Conservation (phyloP, 2,329 filamentous ascomycete species). For the Emmonsiellopsis sp. region DNA sequence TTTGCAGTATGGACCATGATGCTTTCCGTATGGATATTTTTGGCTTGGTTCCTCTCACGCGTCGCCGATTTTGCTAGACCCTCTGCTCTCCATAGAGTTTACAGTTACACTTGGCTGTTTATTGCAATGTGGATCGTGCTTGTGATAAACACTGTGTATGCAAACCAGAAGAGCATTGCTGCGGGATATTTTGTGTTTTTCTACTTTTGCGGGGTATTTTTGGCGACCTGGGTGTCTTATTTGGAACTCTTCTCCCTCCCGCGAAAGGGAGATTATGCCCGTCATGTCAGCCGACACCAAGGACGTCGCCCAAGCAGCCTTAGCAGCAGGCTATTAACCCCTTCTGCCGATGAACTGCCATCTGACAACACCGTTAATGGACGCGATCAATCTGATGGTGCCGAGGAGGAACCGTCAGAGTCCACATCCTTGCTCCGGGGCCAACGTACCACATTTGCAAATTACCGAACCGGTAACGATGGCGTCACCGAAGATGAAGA, state of each 20-base stretch:
- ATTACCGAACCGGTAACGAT: slow-evolving; percentile 36
- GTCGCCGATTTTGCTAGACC: slow-evolving; percentile 72
- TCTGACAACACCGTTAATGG: slow-evolving; percentile 11
- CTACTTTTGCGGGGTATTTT: slow-evolving; percentile 64
- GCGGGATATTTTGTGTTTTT: slow-evolving; percentile 76
- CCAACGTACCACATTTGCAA: slow-evolving; percentile 45
- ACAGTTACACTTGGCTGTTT: slow-evolving; percentile 78
- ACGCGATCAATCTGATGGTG: slow-evolving; percentile 16
- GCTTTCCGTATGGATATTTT: slow-evolving; percentile 66
- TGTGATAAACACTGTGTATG: slow-evolving; percentile 63
- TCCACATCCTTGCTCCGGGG: slow-evolving; percentile 48
- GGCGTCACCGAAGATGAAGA: slow-evolving; percentile 18
- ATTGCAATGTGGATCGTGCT: slow-evolving; percentile 62
- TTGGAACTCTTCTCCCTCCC: slow-evolving; percentile 71
- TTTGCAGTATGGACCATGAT: slow-evolving; percentile 88
- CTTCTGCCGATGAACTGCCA: slow-evolving; percentile 29
- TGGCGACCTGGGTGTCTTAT: slow-evolving; percentile 65
- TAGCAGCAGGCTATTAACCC: slow-evolving; percentile 34
- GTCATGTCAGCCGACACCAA: slow-evolving; percentile 40
- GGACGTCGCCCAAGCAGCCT: slow-evolving; percentile 17
- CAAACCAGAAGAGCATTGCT: slow-evolving; percentile 61
- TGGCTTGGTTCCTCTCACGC: slow-evolving; percentile 73
- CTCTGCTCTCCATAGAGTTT: slow-evolving; percentile 75
- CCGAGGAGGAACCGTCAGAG: slow-evolving; percentile 37
- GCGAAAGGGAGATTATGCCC: slow-evolving; percentile 59